Conservation (phyloP, 352 stramenopile genomes). For the Globisporangium polare region DNA sequence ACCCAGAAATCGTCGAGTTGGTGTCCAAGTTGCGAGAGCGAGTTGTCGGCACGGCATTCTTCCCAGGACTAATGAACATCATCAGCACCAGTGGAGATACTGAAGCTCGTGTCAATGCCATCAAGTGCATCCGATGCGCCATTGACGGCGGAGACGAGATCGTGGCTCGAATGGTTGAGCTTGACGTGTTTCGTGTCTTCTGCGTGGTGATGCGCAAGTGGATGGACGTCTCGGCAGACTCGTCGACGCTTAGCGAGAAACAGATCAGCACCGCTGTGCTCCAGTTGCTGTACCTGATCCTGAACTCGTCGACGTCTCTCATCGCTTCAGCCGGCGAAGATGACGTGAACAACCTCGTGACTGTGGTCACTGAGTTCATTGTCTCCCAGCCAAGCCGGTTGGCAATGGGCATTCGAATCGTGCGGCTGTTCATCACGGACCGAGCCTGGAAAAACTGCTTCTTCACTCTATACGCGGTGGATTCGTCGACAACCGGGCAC, state of each 20-base stretch:
- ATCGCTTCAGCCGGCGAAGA: constrained; percentile 49
- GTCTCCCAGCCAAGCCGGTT: constrained; percentile 46
- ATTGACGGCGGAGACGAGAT: constrained; percentile 54
- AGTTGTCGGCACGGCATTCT: constrained; percentile 55
- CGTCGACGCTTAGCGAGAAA: constrained; percentile 19
- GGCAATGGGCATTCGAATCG: constrained; percentile 57
- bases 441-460: constrained; percentile 73
- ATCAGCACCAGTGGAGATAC: constrained; percentile 42
- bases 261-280: constrained; percentile 41
- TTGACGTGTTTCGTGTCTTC: constrained; percentile 67
- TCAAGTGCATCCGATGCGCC: constrained; percentile 68
- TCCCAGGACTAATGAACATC: constrained; percentile 59
- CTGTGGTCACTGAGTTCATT: constrained; percentile 68
- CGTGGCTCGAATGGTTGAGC: constrained; percentile 59
- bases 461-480: constrained; percentile 55
- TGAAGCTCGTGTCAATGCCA: constrained; percentile 47
- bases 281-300: constrained; percentile 60
- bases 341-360: constrained; percentile 61
- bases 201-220: constrained; percentile 56
- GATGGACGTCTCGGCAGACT: constrained; percentile 42
- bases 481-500: constrained; percentile 54
- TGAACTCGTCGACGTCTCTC: constrained; percentile 55
- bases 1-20: constrained; percentile 38
- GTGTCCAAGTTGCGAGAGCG: constrained; percentile 58
- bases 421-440: constrained; percentile 71